Evolutionary conservation across 225 moss, liverwort and hornwort species (phyloP).

Genomic region (Antitrichia curtipendula): DNA sequence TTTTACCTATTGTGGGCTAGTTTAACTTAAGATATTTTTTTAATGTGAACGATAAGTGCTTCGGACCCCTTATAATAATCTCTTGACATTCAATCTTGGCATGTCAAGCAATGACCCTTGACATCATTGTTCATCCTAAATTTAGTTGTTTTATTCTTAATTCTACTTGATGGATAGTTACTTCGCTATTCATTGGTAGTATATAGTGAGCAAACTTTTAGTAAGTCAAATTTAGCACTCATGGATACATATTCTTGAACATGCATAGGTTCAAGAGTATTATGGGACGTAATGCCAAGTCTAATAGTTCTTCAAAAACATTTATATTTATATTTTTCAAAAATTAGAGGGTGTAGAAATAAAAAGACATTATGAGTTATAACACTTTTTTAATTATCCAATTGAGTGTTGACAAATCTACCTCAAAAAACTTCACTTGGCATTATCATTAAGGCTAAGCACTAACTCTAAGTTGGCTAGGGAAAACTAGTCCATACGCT

Average conservation of each 20-base stretch:
- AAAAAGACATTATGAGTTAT: neutral
- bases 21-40: too few species aligned
- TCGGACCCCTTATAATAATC: rapidly evolving
- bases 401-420: neutral
- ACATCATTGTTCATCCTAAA: neutral
- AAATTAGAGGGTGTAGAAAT: neutral
- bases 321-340: neutral
- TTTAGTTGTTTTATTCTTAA: neutral
- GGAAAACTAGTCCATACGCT: neutral
- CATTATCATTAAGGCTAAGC: neutral
- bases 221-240: rapidly evolving
- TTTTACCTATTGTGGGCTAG: neutral
- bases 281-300: neutral
- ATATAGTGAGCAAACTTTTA: neutral
- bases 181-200: neutral
- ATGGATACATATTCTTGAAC: rapidly evolving
- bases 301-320: neutral
- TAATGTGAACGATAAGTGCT: neutral
- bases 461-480: neutral
- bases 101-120: neutral
- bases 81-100: neutral
- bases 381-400: rapidly evolving
- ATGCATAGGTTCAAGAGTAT: neutral
- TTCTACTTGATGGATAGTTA: neutral
- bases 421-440: neutral